A percentile compares a stretch with the other conserved stretches of the same genome.
phyloP scores from a whole-genome alignment of 2,329 filamentous ascomycete species.

The Paracamarosporium sp. region DNA sequence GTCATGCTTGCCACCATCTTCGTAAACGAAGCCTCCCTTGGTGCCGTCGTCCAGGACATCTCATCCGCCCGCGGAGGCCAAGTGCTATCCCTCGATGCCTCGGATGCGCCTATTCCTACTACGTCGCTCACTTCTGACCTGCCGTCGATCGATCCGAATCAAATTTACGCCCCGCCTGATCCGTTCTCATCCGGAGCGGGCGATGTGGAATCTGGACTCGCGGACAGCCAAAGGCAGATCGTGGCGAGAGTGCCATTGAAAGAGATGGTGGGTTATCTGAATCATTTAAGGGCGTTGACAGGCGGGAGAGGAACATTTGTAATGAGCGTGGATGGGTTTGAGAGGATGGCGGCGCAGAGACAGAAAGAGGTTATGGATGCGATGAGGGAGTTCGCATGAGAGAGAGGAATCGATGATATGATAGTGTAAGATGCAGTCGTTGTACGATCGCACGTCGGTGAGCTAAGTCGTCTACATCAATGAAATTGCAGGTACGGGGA shows the following conservation, averaged over 20 bases:
- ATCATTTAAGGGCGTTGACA: constrained; percentile 86
- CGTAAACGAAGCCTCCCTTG: constrained; percentile 82
- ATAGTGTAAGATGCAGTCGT: not conserved
- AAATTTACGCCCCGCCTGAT: constrained; percentile 87
- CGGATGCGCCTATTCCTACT: constrained; percentile 16
- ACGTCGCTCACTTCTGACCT: constrained; percentile 28
- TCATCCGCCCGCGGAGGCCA: constrained; percentile 75
- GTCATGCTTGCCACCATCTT: constrained; percentile 90
- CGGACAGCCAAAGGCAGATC: constrained; percentile 62
- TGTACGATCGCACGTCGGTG: not conserved
- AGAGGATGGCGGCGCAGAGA: constrained; percentile 68
- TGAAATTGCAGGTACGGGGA: too few relatives aligned
- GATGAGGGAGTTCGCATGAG: constrained; percentile 33
- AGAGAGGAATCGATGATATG: not conserved
- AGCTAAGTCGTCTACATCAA: too few relatives aligned
- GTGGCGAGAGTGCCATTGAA: constrained; percentile 89
- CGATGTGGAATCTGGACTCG: constrained; percentile 20
- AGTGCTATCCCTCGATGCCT: constrained; percentile 70
- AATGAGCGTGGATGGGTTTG: constrained; percentile 76
- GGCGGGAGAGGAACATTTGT: constrained; percentile 81
- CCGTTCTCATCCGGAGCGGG: constrained; percentile 66
- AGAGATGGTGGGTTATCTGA: constrained; percentile 95
- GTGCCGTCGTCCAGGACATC: constrained; percentile 82
- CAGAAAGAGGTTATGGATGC: constrained; percentile 61
- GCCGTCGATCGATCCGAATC: constrained; percentile 68